Evolutionary conservation across 139 green algal species (phyloP).

Genomic region (Tetradesmus lagerheimii): DNA sequence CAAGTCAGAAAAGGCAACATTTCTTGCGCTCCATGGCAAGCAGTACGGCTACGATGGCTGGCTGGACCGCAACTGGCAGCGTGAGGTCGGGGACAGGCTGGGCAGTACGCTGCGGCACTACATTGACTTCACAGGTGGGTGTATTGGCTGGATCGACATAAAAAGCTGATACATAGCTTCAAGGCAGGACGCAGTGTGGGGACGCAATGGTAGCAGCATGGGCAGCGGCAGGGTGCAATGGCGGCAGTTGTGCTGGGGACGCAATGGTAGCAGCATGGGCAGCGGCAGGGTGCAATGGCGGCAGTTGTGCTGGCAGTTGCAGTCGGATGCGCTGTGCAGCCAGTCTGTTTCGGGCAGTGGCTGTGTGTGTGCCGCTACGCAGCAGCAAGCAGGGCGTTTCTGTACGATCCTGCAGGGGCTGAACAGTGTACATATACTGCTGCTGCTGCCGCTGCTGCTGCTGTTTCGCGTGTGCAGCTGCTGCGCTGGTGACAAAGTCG

Average conservation of each 20-base stretch:
- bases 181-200: too few relatives aligned
- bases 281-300: neutral
- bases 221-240: neutral
- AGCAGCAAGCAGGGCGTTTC: neutral
- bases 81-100: constrained; percentile 28
- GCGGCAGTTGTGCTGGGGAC: neutral
- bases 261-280: neutral
- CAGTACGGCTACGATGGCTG: constrained; percentile 39
- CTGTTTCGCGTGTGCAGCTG: neutral
- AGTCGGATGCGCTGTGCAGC: neutral
- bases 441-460: neutral
- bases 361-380: neutral
- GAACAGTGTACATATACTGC: neutral
- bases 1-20: constrained; percentile 28
- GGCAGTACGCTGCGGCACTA: constrained; percentile 23
- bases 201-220: neutral
- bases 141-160: neutral
- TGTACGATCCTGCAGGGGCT: neutral
- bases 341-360: neutral
- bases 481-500: constrained; percentile 12
- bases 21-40: neutral
- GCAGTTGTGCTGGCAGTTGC: neutral
- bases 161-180: too few relatives aligned
- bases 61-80: constrained; percentile 23
- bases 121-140: constrained; percentile 34